Evolutionary conservation across 2,329 filamentous ascomycete genomes (phyloP), one percentile per base, ranked within the genome.

Genomic region (Xylariaceae sp.): DNA sequence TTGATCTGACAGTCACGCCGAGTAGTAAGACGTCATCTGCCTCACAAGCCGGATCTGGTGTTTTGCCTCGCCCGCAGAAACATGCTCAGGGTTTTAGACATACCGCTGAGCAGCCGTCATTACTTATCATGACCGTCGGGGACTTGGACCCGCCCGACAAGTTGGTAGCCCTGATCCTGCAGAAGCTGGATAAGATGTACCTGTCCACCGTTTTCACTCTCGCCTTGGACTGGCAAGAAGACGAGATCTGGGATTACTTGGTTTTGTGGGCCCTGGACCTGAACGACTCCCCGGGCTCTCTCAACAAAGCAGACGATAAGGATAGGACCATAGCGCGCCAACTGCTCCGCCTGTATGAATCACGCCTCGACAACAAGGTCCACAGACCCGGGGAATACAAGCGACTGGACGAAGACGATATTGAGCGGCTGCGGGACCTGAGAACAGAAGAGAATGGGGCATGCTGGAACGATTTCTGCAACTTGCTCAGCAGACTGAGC

Each of bases 191-290:
- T 32, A 32, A 38, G 19, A 15, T 5, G 1, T 42, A 43, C 23
- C 43, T 52, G 11, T 28, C 40, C 2, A 31, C 27, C 1, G 41
- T 63, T 3, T 53, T 60, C 30, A 37, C 49, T 6, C 29, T 47
- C 10, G 31, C 49, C 18, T 23, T 23, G 7, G 6, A 16, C 3
- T 29, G 25, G 14, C 12, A 27, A 6, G 40, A 46, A 12, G 21
- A 40, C 5, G 32, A 50, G 2, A 35, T 55, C 5, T 62, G 59
- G 58, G 21, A 42, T 1, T 23, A 50, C 18, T 36, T 49, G n/a
- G 33, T 61, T 11, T 19, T 38, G 15, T 35, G 31, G 13, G 41
- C 42, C 5, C 28, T 55, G 3, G 29, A 44, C 7, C 18, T 29
- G 4, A 36, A 39, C 14, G 33, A 33, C 22, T 46, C 39, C 29